A percentile compares a stretch with the other conserved stretches of the same genome.
These are phyloP conservation scores for Crithidia bombi DNA, from an alignment of 208 protist genomes.

Conservation along the genomic window DNA sequence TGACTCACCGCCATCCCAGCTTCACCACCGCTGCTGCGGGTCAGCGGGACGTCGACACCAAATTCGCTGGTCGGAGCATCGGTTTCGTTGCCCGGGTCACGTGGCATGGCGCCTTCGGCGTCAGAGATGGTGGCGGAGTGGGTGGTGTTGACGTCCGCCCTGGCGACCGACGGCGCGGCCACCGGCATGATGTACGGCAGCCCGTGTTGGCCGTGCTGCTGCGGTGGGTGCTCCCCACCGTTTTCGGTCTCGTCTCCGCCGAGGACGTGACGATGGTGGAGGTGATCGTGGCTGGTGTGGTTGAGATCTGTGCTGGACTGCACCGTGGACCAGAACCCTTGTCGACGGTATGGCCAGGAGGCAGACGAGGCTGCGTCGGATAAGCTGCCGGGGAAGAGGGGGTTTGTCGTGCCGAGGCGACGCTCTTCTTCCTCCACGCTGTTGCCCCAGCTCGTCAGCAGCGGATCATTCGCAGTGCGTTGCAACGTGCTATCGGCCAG, in stretches of 20 bases:
- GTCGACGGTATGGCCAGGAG: not conserved
- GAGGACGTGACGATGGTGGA: not conserved
- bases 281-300: not conserved
- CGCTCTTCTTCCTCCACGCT: slow-evolving; percentile 1
- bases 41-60: too few relatives aligned
- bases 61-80: not conserved
- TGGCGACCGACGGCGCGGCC: not conserved
- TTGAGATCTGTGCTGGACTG: not conserved
- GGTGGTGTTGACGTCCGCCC: not conserved
- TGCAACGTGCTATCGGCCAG: not conserved
- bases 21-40: too few relatives aligned
- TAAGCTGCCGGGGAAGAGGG: slow-evolving; percentile 7
- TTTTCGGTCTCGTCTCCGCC: too few relatives aligned
- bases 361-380: not conserved
- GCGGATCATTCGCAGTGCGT: not conserved
- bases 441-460: not conserved
- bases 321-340: not conserved
- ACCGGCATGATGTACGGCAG: not conserved
- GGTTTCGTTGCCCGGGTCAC: slow-evolving; percentile 7
- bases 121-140: not conserved
- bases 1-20: too few relatives aligned
- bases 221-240: not conserved
- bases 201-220: not conserved
- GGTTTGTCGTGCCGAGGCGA: not conserved
- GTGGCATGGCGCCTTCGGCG: not conserved